Conservation (phyloP, 208 protist genomes). For the Leishmania braziliensis region DNA sequence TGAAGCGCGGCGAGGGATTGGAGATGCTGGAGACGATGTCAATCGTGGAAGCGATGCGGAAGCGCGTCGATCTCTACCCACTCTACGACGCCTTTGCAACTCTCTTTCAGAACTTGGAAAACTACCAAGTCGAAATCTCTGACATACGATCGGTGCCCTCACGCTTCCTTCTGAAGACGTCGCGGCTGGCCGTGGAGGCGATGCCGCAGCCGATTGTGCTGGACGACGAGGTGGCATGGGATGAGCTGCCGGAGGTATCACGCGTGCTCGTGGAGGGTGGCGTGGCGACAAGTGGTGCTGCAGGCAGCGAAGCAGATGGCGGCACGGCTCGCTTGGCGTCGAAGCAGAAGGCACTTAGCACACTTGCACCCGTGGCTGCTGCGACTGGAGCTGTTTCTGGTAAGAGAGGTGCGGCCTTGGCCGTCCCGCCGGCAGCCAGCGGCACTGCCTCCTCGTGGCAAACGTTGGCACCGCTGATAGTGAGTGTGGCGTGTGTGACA, state of each 20-base stretch:
- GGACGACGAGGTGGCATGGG: slow-evolving; percentile 75
- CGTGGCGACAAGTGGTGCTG: background rate
- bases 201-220: slow-evolving; percentile 77
- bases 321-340: background rate
- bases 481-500: slow-evolving; percentile 36
- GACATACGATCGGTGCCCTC: slow-evolving; percentile 68
- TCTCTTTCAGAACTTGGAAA: slow-evolving; percentile 81
- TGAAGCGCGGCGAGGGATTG: slow-evolving; percentile 71
- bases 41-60: slow-evolving; percentile 73
- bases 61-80: slow-evolving; percentile 72
- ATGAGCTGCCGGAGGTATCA: slow-evolving; percentile 68
- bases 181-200: slow-evolving; percentile 60
- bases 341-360: background rate
- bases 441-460: slow-evolving; percentile 18
- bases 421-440: background rate
- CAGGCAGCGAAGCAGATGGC: slow-evolving; percentile 4
- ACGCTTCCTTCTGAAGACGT: slow-evolving; percentile 74
- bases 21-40: slow-evolving; percentile 72
- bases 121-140: slow-evolving; percentile 83
- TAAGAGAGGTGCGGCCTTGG: background rate
- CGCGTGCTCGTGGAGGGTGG: slow-evolving; percentile 40
- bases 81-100: slow-evolving; percentile 82
- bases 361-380: background rate
- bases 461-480: slow-evolving; percentile 25
- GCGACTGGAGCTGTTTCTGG: background rate